Conservation (phyloP, 495 filamentous ascomycete species). For the Aspergillus nanangensis region DNA sequence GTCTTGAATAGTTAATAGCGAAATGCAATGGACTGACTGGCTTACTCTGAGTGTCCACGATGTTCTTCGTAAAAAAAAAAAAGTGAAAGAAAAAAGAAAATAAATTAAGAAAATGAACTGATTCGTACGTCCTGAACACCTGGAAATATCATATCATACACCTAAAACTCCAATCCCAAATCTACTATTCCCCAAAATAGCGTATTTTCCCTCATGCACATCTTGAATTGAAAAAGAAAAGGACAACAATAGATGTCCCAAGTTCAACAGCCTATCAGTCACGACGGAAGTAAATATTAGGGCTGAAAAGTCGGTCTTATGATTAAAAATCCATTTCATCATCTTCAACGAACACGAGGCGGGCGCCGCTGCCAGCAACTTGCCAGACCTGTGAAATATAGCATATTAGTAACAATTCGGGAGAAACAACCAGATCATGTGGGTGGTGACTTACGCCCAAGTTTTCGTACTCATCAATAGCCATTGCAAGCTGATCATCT, state of each 20-base stretch:
- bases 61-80: too few species aligned
- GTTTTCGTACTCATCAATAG: conserved; percentile 83
- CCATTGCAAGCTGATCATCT: conserved; percentile 79
- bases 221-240: neutral
- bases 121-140: too few species aligned
- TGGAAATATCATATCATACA: neutral
- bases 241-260: neutral
- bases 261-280: neutral
- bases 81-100: too few species aligned
- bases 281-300: conserved; percentile 8
- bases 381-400: conserved; percentile 79
- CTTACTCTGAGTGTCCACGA: too few species aligned
- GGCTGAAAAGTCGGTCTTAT: neutral
- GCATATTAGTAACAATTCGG: conserved; percentile 13
- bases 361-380: conserved; percentile 78
- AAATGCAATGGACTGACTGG: too few species aligned
- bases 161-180: neutral
- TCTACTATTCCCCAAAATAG: neutral
- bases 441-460: conserved; percentile 69
- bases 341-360: conserved; percentile 75
- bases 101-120: too few species aligned
- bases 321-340: conserved; percentile 51
- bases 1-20: too few species aligned
- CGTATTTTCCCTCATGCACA: neutral
- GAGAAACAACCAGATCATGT: conserved; percentile 2